phyloP scores from a whole-genome alignment of 148 eudicot genomes.

The Linanthus parryae region DNA sequence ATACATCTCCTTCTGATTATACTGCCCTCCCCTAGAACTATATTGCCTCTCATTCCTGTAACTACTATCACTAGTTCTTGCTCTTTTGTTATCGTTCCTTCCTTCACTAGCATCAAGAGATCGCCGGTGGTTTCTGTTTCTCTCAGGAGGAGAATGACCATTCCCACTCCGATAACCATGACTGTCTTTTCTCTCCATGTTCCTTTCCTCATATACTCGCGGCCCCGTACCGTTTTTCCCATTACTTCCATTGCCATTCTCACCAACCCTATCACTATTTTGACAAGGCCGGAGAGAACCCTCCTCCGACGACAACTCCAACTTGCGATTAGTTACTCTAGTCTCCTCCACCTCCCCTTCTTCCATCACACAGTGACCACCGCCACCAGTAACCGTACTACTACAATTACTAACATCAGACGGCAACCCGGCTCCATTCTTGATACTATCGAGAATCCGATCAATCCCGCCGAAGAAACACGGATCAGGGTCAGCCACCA shows the following conservation, averaged over 20 bases:
- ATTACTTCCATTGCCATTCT: background rate
- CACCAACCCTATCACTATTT: background rate
- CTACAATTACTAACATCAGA: too few species aligned
- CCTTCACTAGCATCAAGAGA: conserved; percentile 19
- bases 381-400: too few species aligned
- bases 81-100: conserved; percentile 38
- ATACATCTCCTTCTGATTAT: background rate
- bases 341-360: too few species aligned
- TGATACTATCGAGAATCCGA: conserved; percentile 58
- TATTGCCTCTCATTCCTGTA: conserved; percentile 32
- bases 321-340: too few species aligned
- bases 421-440: conserved; percentile 40
- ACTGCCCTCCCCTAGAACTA: background rate
- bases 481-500: conserved; percentile 26
- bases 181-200: too few species aligned
- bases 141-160: conserved; percentile 5
- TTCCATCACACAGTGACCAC: too few species aligned
- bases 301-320: too few species aligned
- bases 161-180: too few species aligned
- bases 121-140: conserved; percentile 5
- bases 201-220: background rate
- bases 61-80: conserved; percentile 23
- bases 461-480: conserved; percentile 67
- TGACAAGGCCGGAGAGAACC: background rate
- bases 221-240: background rate